Percentiles rank a stretch among this genome's conserved stretches.
Conservation (phyloP, 192 early-diverging fungal genomes). For the Linderina pennispora region DNA sequence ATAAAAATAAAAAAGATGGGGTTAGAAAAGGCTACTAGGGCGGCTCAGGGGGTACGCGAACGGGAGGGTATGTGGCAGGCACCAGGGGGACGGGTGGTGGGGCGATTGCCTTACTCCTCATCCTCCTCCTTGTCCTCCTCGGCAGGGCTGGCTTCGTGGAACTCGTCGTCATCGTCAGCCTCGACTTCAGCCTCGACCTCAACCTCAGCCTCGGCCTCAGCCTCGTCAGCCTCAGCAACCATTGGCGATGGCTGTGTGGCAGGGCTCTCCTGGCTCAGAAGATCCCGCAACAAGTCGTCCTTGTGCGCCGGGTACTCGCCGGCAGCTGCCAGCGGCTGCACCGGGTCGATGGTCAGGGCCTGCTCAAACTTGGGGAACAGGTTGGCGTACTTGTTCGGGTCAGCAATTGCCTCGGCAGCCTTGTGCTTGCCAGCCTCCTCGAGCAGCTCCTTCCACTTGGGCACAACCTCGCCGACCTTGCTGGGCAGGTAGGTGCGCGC, state of each 20-base stretch:
- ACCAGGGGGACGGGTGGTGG: no score
- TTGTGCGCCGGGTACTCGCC: constrained; percentile 25
- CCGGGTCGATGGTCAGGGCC: constrained; percentile 3
- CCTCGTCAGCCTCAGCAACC: constrained; percentile 5
- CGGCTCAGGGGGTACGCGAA: no score
- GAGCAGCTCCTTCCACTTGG: constrained; percentile 77
- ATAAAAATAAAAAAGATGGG: no score
- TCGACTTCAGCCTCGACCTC: not conserved
- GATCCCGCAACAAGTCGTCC: constrained; percentile 12
- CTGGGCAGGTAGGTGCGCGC: constrained; percentile 84
- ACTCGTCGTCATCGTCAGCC: constrained; percentile 23
- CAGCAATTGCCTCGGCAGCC: constrained; percentile 82
- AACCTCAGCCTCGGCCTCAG: not conserved
- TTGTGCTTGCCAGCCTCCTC: constrained; percentile 65
- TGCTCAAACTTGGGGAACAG: constrained; percentile 75
- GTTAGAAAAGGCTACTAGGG: no score
- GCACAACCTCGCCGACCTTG: constrained; percentile 59
- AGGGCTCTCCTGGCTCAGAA: constrained; percentile 10
- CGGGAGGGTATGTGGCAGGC: no score
- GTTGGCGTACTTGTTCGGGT: constrained; percentile 74
- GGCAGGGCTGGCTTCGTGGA: constrained; percentile 30
- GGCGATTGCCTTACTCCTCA: no score
- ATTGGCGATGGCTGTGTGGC: no score
- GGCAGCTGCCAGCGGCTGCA: not conserved
- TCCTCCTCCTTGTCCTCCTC: not conserved